Evolutionary conservation across 805 yeast species (phyloP), one percentile per base, ranked within the genome.

Genomic region (Zygoascus bituminiphila): DNA sequence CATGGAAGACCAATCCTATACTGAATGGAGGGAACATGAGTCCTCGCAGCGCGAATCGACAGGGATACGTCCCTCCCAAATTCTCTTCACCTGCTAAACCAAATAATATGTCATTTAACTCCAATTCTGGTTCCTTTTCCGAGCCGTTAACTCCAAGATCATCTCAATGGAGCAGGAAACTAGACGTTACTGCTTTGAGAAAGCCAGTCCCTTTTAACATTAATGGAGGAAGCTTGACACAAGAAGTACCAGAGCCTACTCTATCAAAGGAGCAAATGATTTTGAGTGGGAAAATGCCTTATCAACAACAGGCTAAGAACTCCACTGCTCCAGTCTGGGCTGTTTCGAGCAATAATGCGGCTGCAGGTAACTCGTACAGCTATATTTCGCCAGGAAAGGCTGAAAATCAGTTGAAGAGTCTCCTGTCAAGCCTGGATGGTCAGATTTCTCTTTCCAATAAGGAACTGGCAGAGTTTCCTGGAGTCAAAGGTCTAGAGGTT

Each of bases 401-500:
- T 4, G 25, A 45, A 15, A 51, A 50, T 15, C 53, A 49, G 14
- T 33, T 58, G n/a, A 42, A 47, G 29, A 50, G 51, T 10, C 46
- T 57, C 3, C 29, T 57, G 20, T 51, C 50, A 15, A 43, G 31
- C 14, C 31, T 55, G 22, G 33, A 25, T 23, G 42, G 29, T n/a
- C 22, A 46, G 10, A 17, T 23, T 44, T 15, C 19, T n/a, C 44
- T 26, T 10, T 8, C n/a, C 24, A 25, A 17, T 12, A 53, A 47
- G 10, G 47, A 49, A 5, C 25, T 19, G 20, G 29, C 29, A 10
- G 25, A 31, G 12, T 35, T 41, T 1, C 25, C 31, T 17, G 44
- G 44, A 9, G 65, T 73, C 1, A 57, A 61, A 14, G 78, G 78
- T 2, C 55, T 75, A 17, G 53, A 52, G 1, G 74, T 73, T 2